Base-by-base conservation (phyloP, 1,284 basidiomycete species). In the Cutaneotrichosporon sp. region DNA sequence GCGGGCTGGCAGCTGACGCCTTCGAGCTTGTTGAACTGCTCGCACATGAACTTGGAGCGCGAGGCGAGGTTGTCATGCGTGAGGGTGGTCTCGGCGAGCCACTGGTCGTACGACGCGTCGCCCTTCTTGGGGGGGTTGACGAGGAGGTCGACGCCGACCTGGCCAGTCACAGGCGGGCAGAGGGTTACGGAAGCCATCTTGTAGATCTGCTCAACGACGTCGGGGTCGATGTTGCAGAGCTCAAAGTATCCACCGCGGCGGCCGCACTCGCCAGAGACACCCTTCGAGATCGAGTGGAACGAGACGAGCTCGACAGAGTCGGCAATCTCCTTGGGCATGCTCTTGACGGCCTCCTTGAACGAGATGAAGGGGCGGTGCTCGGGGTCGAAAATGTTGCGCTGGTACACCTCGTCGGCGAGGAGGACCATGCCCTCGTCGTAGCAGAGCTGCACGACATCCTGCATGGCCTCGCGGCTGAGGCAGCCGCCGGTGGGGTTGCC, bases 211-310 rank as follows among this genome's bases (percentile, higher is more conserved):
- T 90, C 91, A 66, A 89, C 82, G 66, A 96, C 85, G 26, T 91
- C 88, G 13, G 86, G 82, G 18, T 83, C 76, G 70, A 97, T 83
- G 82, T 97, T 97, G 69, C 86, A 85, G 75, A 88, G 86, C 81
- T 97, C 94, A 76, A 95, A 94, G 84, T 96, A 97, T 3, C 94
- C 94, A 47, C 94, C 94, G 61, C 94, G 86, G 42, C 94, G 85
- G 14, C 94, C 94, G 78, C 94, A 97, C 82, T 97, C 94, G 68
- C 94, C 94, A 50, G 87, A 87, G 66, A 96, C 91, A 63, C 94
- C 94, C 81, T 97, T 97, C 62, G 91, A 94, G 76, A 94, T 94
- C 60, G 90, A 93, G 83, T 97, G 94, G 88, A 96, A 97, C 58
- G 90, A 92, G 57, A 97, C 85, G 75, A 97, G 87, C 56, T 91